Evolutionary conservation across 108 stramenopile genomes (phyloP).

Genomic region (Asterionellopsis glacialis): DNA sequence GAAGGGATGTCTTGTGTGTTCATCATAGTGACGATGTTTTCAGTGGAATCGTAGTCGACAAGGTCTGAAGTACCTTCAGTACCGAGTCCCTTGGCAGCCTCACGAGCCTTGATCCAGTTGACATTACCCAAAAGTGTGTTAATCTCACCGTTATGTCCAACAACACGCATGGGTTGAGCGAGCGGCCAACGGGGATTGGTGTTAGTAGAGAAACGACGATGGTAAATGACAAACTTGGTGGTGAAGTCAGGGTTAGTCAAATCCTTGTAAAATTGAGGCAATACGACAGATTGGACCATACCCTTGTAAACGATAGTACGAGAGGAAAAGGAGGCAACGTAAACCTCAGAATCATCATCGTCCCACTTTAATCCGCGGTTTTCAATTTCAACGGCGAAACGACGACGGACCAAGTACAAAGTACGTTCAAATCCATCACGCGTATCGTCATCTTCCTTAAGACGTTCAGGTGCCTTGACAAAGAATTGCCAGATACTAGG

Average conservation of each 20-base stretch:
- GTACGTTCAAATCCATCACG: constrained; percentile 94
- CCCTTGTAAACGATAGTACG: constrained; percentile 95
- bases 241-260: constrained; percentile 76
- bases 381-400: constrained; percentile 70
- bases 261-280: constrained; percentile 87
- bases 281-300: constrained; percentile 82
- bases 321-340: constrained; percentile 81
- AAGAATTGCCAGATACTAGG: constrained; percentile 93
- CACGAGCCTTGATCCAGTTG: constrained; percentile 95
- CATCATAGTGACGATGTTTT: constrained; percentile 80
- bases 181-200: constrained; percentile 93
- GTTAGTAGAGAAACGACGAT: constrained; percentile 93
- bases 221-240: constrained; percentile 88
- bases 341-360: constrained; percentile 66
- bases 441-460: constrained; percentile 56
- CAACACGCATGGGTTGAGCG: constrained; percentile 92
- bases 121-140: constrained; percentile 94
- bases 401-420: constrained; percentile 82
- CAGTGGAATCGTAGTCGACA: constrained; percentile 70
- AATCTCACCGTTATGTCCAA: constrained; percentile 96
- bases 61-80: constrained; percentile 37
- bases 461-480: constrained; percentile 78
- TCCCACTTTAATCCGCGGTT: constrained; percentile 58
- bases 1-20: constrained; percentile 84
- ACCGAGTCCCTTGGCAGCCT: constrained; percentile 60